These are phyloP conservation scores for Rosa chinensis DNA, from an alignment of 306 rosid species.

Conservation along the genomic window DNA sequence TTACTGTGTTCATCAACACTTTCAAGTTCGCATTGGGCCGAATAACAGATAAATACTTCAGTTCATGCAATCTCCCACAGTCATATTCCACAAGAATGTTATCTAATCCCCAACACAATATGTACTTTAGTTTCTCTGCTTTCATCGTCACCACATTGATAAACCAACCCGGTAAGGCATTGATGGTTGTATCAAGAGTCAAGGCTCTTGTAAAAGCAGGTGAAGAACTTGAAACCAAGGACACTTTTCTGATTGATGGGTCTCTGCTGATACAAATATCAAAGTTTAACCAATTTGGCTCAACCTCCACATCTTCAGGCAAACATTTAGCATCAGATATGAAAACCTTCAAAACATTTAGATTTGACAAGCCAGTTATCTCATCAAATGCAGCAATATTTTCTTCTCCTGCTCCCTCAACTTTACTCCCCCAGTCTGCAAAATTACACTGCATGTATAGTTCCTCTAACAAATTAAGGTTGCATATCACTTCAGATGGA, in stretches of 20 bases:
- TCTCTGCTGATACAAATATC: neutral
- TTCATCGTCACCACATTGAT: neutral
- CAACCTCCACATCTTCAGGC: neutral
- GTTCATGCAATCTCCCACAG: neutral
- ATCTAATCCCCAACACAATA: neutral
- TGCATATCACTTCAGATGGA: neutral
- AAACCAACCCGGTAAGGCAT: neutral
- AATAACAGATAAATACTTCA: conserved; percentile 1
- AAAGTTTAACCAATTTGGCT: neutral
- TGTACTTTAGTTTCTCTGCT: neutral
- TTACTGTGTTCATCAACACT: neutral
- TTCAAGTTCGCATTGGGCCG: neutral
- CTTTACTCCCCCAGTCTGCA: no score
- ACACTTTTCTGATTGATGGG: no score
- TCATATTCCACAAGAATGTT: neutral
- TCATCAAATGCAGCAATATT: neutral
- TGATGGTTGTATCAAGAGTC: no score
- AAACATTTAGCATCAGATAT: neutral
- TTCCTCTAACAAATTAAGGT: neutral
- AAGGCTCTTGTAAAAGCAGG: no score
- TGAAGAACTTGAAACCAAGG: no score
- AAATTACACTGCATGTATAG: no score
- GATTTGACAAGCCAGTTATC: neutral
- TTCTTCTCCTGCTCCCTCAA: no score
- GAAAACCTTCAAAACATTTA: neutral